Base-by-base conservation (phyloP, 495 filamentous ascomycete species). In the Neurospora sublineolata region DNA sequence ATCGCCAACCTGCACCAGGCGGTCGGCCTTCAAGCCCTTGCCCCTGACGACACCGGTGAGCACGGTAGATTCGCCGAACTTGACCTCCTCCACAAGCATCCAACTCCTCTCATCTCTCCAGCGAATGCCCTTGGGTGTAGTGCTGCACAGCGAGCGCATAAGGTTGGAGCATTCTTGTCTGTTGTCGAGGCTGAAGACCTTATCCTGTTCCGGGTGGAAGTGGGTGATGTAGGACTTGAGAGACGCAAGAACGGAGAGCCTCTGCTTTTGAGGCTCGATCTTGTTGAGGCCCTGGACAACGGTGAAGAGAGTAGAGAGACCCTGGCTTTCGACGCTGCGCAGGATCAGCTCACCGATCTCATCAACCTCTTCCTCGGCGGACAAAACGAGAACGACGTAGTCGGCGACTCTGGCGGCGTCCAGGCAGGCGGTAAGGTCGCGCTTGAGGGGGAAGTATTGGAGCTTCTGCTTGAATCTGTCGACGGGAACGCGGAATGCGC, bases 71-170 rank as follows among this genome's bases (percentile, higher is more conserved):
- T 84, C 83, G 12, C 86, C 84, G 87, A 91, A 95, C 76, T 86
- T 79, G 23, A 97, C 85, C 69, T 93, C 87, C 73, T 99, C 94
- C 9, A 94, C 88, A 33, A 97, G 83, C 90, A 99, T 92, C 91
- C 94, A 99, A 74, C 93, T 94, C 73, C 95, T 86, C 72, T 96
- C 90, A 72, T 98, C 96, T 76, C 96, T 88, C 95, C 95, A 99
- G 64, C 88, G 84, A 23, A 99, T 86, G 10, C 96, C 96, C 80
- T 97, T 97, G 30, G 96, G 94, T 11, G 89, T 93, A 7, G 89
- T 90, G 69, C 90, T 96, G 81, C 95, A 99, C 18, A 99, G 81
- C 23, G 92, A 94, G 27, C 96, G 89, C 78, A 97, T 91, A 16
- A 94, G 82, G 76, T 97, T 97, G 11, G 91, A 87, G 78, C 91